Percentiles rank a stretch among this genome's conserved stretches.
These are phyloP conservation scores for Hygrocybe coccinea DNA, from an alignment of 768 basidiomycete species.

Conservation along the genomic window DNA sequence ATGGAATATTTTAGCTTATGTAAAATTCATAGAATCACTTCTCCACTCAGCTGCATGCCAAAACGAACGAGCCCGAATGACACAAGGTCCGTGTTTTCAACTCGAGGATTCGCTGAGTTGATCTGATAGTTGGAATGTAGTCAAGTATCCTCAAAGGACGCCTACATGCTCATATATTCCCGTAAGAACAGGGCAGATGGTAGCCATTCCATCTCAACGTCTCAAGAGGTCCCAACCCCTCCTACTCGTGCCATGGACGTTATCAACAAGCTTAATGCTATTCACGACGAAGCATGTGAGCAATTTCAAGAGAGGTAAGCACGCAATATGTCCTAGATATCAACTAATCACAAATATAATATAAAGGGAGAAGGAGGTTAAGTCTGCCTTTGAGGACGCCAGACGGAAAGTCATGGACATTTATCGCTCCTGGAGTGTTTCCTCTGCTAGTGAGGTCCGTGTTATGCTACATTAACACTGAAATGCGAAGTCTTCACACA, in stretches of 20 bases:
- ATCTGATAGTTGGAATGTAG: conserved; percentile 23
- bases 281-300: conserved; percentile 51
- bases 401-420: conserved; percentile 54
- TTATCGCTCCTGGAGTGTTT: conserved; percentile 58
- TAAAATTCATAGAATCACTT: neutral
- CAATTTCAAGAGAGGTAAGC: conserved; percentile 45
- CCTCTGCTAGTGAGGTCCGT: conserved; percentile 45
- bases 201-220: neutral
- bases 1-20: neutral
- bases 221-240: conserved; percentile 35
- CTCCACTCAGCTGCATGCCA: neutral
- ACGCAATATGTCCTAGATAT: conserved; percentile 3
- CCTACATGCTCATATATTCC: conserved; percentile 93
- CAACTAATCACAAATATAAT: conserved; percentile 7
- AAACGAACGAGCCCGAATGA: neutral
- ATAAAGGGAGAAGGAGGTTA: conserved; percentile 41
- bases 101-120: neutral
- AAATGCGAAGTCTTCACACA: neutral
- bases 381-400: conserved; percentile 43
- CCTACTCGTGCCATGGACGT: conserved; percentile 52
- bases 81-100: neutral
- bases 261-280: conserved; percentile 51
- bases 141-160: conserved; percentile 72
- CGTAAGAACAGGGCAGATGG: conserved; percentile 22
- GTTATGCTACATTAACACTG: neutral